Evolutionary conservation across 2,329 filamentous ascomycete species (phyloP).

Genomic region (Curvularia spicifera): DNA sequence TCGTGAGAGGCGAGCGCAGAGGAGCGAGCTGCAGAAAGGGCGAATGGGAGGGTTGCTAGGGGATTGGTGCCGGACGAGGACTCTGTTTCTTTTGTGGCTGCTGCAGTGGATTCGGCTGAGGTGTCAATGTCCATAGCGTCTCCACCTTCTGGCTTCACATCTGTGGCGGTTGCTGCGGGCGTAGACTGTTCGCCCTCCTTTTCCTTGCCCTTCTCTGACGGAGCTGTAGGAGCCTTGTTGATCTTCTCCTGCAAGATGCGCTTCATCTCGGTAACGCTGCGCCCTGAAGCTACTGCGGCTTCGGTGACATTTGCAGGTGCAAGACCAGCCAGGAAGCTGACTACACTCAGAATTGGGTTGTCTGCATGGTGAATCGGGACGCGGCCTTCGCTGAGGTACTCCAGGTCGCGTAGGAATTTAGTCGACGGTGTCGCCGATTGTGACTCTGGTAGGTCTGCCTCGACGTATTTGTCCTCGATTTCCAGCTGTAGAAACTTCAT

Average conservation of each 20-base stretch:
- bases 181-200: slow-evolving; percentile 62
- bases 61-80: slow-evolving; percentile 37
- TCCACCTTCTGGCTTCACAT: slow-evolving; percentile 61
- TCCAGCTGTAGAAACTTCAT: slow-evolving; percentile 95
- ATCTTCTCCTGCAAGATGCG: slow-evolving; percentile 79
- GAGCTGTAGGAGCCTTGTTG: slow-evolving; percentile 62
- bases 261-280: slow-evolving; percentile 85
- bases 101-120: slow-evolving; percentile 52
- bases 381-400: slow-evolving; percentile 72
- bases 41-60: slow-evolving; percentile 80
- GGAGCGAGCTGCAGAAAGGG: slow-evolving; percentile 82
- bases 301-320: slow-evolving; percentile 90
- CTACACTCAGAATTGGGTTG: slow-evolving; percentile 95
- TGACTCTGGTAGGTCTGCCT: slow-evolving; percentile 69
- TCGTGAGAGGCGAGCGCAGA: slow-evolving; percentile 92
- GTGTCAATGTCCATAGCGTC: slow-evolving; percentile 67
- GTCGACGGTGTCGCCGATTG: slow-evolving; percentile 54
- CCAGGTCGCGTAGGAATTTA: slow-evolving; percentile 58
- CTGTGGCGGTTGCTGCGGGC: slow-evolving; percentile 54
- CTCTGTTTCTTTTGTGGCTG: slow-evolving; percentile 33
- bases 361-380: slow-evolving; percentile 91
- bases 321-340: slow-evolving; percentile 90
- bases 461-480: slow-evolving; percentile 96
- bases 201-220: slow-evolving; percentile 62
- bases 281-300: slow-evolving; percentile 75